phyloP scores from a whole-genome alignment of 1,284 basidiomycete genomes.

The Afroboletus lepidellus region DNA sequence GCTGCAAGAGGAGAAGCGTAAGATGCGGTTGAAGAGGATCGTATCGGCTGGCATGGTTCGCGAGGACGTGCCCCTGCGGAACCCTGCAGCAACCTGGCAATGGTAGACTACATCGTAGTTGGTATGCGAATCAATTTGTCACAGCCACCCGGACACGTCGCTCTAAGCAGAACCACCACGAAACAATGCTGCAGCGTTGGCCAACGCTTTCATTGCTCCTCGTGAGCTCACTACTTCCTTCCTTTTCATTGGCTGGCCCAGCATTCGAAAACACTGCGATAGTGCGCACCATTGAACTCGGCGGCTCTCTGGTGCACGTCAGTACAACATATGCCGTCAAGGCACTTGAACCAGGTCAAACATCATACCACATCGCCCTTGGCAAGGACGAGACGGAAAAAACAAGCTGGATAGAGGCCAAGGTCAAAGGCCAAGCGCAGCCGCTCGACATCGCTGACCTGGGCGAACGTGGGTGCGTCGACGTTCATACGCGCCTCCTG shows the following conservation, averaged over 20 bases:
- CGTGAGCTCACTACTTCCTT: slow-evolving; percentile 32
- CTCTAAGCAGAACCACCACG: slow-evolving; percentile 14
- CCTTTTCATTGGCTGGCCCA: slow-evolving; percentile 38
- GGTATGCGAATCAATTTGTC: background rate
- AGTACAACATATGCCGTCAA: slow-evolving; percentile 86
- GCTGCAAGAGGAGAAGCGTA: slow-evolving; percentile 59
- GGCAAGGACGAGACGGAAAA: slow-evolving; percentile 58
- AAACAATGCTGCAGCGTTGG: slow-evolving; percentile 44
- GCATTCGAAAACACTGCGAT: slow-evolving; percentile 86
- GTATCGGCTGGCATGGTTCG: slow-evolving; percentile 76
- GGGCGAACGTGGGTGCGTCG: slow-evolving; percentile 50
- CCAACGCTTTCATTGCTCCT: slow-evolving; percentile 40
- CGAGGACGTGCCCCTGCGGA: slow-evolving; percentile 78
- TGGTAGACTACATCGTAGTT: slow-evolving; percentile 56
- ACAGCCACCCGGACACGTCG: slow-evolving; percentile 25
- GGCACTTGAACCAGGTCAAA: slow-evolving; percentile 60
- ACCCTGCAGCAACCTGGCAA: slow-evolving; percentile 74
- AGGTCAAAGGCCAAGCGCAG: slow-evolving; percentile 65
- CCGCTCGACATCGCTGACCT: slow-evolving; percentile 57
- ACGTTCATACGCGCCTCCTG: background rate
- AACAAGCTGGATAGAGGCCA: slow-evolving; percentile 80
- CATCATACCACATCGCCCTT: slow-evolving; percentile 71
- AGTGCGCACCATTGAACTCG: slow-evolving; percentile 84
- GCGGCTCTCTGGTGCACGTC: slow-evolving; percentile 81
- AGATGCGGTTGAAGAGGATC: slow-evolving; percentile 71